Conservation (phyloP, 1,139 yeast species). For the Kodamaea suecica region DNA sequence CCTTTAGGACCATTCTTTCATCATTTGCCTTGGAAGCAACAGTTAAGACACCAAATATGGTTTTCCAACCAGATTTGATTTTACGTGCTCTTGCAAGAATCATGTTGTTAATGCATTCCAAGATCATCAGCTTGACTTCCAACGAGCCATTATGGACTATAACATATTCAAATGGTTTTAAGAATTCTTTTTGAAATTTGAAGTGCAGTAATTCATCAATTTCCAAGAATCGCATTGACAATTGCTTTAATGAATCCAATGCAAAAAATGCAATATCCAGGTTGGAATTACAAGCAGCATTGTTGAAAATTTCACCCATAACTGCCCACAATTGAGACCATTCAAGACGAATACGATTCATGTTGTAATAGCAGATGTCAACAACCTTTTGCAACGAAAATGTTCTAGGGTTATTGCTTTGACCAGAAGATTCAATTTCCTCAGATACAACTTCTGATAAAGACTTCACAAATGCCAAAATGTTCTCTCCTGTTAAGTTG, state of each 20-base stretch:
- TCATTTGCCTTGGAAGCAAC: slow-evolving; percentile 57
- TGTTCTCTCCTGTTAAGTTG: slow-evolving; percentile 75
- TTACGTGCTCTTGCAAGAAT: slow-evolving; percentile 69
- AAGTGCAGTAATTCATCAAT: slow-evolving; percentile 93
- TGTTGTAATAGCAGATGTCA: slow-evolving; percentile 95
- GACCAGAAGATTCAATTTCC: slow-evolving; percentile 87
- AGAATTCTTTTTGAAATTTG: slow-evolving; percentile 91
- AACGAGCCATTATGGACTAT: slow-evolving; percentile 62
- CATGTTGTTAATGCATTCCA: slow-evolving; percentile 88
- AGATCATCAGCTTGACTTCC: slow-evolving; percentile 83
- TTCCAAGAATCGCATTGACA: slow-evolving; percentile 87
- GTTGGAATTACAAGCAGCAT: slow-evolving; percentile 78
- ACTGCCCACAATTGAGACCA: slow-evolving; percentile 96
- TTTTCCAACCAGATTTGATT: slow-evolving; percentile 93
- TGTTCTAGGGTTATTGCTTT: slow-evolving; percentile 79
- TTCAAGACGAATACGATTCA: slow-evolving; percentile 93
- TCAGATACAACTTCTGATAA: slow-evolving; percentile 83
- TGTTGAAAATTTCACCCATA: slow-evolving; percentile 86
- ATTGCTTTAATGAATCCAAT: slow-evolving; percentile 87
- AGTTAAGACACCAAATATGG: slow-evolving; percentile 75
- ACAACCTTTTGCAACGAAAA: slow-evolving; percentile 93
- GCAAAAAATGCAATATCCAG: slow-evolving; percentile 83
- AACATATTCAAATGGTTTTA: slow-evolving; percentile 85
- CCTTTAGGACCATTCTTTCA: slow-evolving; percentile 59
- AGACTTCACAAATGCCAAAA: slow-evolving; percentile 82